A percentile compares a stretch with the other conserved stretches of the same genome.
phyloP scores from a whole-genome alignment of 106 monocot species.

The Xerophyta viscosa region DNA sequence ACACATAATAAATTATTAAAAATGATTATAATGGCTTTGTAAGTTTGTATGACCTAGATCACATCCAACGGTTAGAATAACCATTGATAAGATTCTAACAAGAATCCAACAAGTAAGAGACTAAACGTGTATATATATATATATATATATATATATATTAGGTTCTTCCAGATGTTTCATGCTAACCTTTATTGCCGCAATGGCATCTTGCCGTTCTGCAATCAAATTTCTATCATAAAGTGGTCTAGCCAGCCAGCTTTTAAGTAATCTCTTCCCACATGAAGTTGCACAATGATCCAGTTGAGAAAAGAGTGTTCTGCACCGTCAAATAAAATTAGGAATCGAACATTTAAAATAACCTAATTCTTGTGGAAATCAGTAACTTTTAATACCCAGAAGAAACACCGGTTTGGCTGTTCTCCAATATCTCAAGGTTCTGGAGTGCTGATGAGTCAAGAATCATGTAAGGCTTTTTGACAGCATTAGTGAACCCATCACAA shows the following conservation, averaged over 20 bases:
- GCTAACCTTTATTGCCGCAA: slow-evolving; percentile 68
- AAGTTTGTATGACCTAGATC: no score
- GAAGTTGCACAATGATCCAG: slow-evolving; percentile 88
- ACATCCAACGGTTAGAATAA: no score
- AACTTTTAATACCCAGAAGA: slow-evolving; percentile 25
- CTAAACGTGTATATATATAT: no score
- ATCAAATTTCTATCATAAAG: slow-evolving; percentile 46
- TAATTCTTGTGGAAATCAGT: no score
- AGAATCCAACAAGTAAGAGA: no score
- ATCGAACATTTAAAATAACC: no score
- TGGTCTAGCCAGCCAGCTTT: slow-evolving; percentile 82
- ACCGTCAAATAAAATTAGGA: slow-evolving; percentile 10
- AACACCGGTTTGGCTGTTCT: slow-evolving; percentile 73
- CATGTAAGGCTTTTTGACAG: slow-evolving; percentile 59
- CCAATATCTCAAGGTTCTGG: slow-evolving; percentile 91
- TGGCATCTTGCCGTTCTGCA: slow-evolving; percentile 83
- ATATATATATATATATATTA: no score
- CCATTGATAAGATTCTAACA: no score
- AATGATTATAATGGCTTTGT: no score
- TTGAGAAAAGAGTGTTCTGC: slow-evolving; percentile 75
- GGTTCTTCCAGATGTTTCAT: no score
- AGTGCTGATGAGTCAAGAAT: slow-evolving; percentile 92
- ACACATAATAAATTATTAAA: no score
- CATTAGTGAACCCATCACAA: slow-evolving; percentile 13
- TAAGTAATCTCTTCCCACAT: slow-evolving; percentile 86